Conservation (phyloP, 2,329 filamentous ascomycete genomes). For the Aspergillus sp. region DNA sequence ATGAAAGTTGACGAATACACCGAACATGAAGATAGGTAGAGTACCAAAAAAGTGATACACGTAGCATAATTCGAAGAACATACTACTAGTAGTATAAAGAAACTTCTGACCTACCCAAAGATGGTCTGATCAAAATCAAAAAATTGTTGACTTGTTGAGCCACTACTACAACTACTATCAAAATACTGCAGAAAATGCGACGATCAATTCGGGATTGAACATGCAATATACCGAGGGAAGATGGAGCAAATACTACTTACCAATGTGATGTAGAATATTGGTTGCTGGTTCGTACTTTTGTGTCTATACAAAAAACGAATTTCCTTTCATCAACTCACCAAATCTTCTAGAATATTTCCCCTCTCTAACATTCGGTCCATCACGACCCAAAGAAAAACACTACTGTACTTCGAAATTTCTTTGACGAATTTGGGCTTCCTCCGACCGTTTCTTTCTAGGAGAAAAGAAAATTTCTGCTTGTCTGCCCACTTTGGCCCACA, state of each 20-base stretch:
- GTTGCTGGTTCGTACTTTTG: no score
- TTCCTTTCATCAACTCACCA: neutral
- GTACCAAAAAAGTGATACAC: neutral
- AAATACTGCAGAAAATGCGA: neutral
- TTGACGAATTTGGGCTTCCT: neutral
- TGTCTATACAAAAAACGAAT: no score
- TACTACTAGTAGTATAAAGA: neutral
- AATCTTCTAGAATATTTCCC: slow-evolving; percentile 16
- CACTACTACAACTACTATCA: neutral
- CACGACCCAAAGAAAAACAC: no score
- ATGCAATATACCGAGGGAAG: neutral
- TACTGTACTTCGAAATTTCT: neutral
- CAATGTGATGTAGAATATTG: neutral
- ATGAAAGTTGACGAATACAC: neutral
- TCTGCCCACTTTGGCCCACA: slow-evolving; percentile 11
- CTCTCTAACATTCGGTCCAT: slow-evolving; percentile 1
- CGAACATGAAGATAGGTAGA: neutral
- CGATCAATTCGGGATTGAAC: neutral
- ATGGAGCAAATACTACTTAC: neutral
- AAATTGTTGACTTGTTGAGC: slow-evolving; percentile 1
- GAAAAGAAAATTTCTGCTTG: neutral
- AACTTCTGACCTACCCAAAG: slow-evolving; percentile 2
- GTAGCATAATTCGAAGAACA: neutral
- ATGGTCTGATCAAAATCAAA: neutral
- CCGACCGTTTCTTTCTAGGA: neutral